phyloP scores from a whole-genome alignment of 176 grass and related monocot genomes.

The Aegilops speltoides region DNA sequence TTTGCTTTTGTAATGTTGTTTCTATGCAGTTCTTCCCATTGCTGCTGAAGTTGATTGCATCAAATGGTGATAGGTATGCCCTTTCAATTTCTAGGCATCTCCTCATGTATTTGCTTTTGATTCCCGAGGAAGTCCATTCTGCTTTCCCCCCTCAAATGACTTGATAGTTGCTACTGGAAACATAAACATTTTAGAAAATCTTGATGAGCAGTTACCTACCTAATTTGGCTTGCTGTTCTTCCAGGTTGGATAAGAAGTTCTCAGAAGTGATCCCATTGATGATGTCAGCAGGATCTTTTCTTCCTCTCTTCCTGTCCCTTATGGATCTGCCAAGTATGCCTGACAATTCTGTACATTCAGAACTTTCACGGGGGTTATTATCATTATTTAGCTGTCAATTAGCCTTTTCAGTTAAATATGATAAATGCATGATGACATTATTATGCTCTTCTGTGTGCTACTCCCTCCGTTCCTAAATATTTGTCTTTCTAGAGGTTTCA shows the following conservation, averaged over 20 bases:
- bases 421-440: not conserved
- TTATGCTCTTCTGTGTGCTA: not conserved
- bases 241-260: slow-evolving; percentile 80
- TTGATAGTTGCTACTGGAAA: slow-evolving; percentile 1
- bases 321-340: slow-evolving; percentile 82
- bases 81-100: slow-evolving; percentile 16
- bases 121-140: not conserved
- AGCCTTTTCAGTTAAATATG: slow-evolving; percentile 9
- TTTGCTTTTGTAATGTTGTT: slow-evolving; percentile 28
- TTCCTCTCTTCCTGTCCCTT: slow-evolving; percentile 89
- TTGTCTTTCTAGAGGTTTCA: too few relatives aligned
- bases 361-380: slow-evolving; percentile 6
- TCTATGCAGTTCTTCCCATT: slow-evolving; percentile 83
- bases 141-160: not conserved
- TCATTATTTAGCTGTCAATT: slow-evolving; percentile 5
- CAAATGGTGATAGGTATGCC: slow-evolving; percentile 84
- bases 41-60: slow-evolving; percentile 88
- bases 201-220: not conserved
- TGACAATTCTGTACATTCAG: slow-evolving; percentile 8
- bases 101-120: not conserved
- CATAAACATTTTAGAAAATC: not conserved
- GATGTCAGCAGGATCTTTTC: slow-evolving; percentile 95
- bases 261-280: slow-evolving; percentile 78
- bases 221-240: slow-evolving; percentile 30
- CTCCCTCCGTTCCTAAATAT: too few relatives aligned